Evolutionary conservation across 352 stramenopile species (phyloP).

Genomic region (Pythium sukuiense): DNA sequence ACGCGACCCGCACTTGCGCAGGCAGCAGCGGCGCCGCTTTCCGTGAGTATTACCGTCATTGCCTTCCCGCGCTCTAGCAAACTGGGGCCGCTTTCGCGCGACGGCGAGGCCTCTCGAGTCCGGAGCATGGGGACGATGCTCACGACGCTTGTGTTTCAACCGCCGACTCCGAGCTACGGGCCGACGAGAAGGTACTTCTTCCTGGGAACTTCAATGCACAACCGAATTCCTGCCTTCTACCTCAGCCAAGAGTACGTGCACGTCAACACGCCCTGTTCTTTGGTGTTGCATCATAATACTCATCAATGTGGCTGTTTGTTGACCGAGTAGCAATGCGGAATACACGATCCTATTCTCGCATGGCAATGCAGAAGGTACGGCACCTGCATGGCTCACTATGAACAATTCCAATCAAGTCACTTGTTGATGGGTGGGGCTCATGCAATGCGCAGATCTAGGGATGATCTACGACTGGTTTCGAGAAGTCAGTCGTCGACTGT

Average conservation of each 20-base stretch:
- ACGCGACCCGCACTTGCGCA: background rate
- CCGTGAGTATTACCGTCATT: background rate
- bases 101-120: constrained; percentile 4
- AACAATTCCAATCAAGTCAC: too few relatives aligned
- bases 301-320: background rate
- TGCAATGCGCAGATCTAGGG: constrained; percentile 81
- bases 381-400: background rate
- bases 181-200: constrained; percentile 92
- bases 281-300: too few relatives aligned
- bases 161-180: constrained; percentile 72
- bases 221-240: constrained; percentile 94
- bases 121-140: constrained; percentile 74
- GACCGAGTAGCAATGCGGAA: constrained; percentile 68
- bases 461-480: constrained; percentile 98
- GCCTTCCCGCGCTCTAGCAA: background rate
- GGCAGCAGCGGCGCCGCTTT: background rate
- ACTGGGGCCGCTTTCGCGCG: background rate
- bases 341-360: constrained; percentile 97
- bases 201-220: constrained; percentile 87
- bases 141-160: constrained; percentile 88
- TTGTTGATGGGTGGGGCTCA: background rate
- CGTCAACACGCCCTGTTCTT: background rate
- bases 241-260: constrained; percentile 83
- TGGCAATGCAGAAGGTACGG: constrained; percentile 93
- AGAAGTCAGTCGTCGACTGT: constrained; percentile 82